Conservation (phyloP, 192 early-diverging fungal species). For the Lunasporangiospora selenospora region DNA sequence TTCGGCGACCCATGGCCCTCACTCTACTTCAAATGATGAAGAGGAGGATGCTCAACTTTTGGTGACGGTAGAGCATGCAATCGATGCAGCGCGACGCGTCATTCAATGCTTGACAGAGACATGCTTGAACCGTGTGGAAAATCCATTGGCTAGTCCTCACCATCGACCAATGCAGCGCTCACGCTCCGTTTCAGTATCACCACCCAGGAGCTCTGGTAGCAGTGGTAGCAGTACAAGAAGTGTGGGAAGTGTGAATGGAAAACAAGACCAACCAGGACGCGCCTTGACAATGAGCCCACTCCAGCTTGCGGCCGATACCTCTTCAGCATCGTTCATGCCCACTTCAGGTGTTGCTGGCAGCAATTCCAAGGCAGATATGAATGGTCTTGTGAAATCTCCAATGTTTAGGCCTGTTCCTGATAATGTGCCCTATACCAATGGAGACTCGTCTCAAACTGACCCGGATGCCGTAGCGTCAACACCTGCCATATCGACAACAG, state of each 20-base stretch:
- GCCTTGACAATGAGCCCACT: slow-evolving; percentile 16
- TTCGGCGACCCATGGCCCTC: slow-evolving; percentile 27
- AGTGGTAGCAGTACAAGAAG: slow-evolving; percentile 5
- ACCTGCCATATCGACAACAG: too few relatives aligned
- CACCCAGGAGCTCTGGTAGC: slow-evolving; percentile 23
- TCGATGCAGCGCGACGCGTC: slow-evolving; percentile 33
- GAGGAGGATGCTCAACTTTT: slow-evolving; percentile 28
- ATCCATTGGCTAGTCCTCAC: slow-evolving; percentile 22
- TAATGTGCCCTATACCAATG: slow-evolving; percentile 29
- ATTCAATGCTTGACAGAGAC: slow-evolving; percentile 38
- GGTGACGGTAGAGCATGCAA: slow-evolving; percentile 28
- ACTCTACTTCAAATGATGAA: slow-evolving; percentile 24
- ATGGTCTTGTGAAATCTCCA: slow-evolving; percentile 14
- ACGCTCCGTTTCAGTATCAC: slow-evolving; percentile 40
- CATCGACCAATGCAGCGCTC: slow-evolving; percentile 8
- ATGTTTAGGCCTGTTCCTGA: slow-evolving; percentile 25
- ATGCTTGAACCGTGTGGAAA: slow-evolving; percentile 31
- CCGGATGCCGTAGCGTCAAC: too few relatives aligned
- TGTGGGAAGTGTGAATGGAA: slow-evolving; percentile 1
- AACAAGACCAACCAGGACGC: slow-evolving; percentile 4
- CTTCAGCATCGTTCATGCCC: background rate
- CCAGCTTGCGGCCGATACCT: slow-evolving; percentile 13
- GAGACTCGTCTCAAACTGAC: too few relatives aligned
- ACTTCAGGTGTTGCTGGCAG: background rate
- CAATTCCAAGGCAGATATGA: slow-evolving; percentile 9